Base-by-base conservation (phyloP, 2,329 filamentous ascomycete species). In the Colletotrichum endophyticum region DNA sequence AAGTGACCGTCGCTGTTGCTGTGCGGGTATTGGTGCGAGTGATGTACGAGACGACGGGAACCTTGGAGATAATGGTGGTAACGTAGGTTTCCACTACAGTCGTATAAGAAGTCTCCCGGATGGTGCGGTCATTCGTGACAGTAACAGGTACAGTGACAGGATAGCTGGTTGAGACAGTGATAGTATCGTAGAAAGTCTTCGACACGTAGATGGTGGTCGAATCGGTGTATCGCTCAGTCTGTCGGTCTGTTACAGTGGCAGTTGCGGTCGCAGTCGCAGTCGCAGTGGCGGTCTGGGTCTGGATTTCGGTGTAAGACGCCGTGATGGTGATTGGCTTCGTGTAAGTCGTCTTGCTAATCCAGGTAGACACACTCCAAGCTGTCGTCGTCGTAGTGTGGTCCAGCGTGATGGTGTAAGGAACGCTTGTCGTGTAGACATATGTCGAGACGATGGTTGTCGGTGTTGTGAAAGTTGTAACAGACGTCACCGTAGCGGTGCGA, bases 121-220 rank as follows among this genome's bases (percentile, higher is more conserved):
- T 61, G 2, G 75, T 77, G 4, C 63, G 73, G 19, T 77, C 75
- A 32, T 71, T 66, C 2, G 76, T 73, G 16, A 79, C 66, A 7
- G 78, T 79, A 8, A 78, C 72, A 8, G 76, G 61, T 19, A 78
- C 68, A 3, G 79, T 80, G 19, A 79, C 76, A 5, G 78, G 67
- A 27, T 77, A 71, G 27, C 78, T 76, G 32, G 78, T 79, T 1
- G 76, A 74, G 13, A 79, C 44, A 1, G 75, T 77, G 32, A 78
- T 68, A 6, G 79, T 80, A 4, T 78, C 72, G 2, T 72, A 66
- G 13, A 78, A 67, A 2, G 75, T 77, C 12, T 49, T 75, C 9
- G 72, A 67, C 11, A 77, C 75, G 25, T 66, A 77, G 16, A 77
- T 39, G 2, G 72, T 77, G 12, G 75, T 77, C 6, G 66, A 57